Percentiles rank a stretch among this genome's conserved stretches.
phyloP scores from a whole-genome alignment of 208 protist species.

The Angomonas ambiguus region DNA sequence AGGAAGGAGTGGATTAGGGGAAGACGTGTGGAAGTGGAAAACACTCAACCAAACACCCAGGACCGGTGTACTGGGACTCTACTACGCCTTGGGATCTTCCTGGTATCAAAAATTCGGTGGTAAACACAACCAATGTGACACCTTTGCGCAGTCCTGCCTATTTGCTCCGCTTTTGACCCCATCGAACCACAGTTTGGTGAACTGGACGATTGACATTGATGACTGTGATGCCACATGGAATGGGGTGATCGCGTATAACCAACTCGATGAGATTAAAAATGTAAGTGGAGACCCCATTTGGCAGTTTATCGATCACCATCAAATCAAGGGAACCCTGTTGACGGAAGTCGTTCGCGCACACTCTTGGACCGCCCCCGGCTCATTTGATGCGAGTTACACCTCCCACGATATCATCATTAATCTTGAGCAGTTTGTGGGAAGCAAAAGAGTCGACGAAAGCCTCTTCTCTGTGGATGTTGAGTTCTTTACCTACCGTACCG shows the following conservation, averaged over 20 bases:
- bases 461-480: constrained; percentile 66
- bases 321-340: constrained; percentile 59
- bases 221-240: constrained; percentile 82
- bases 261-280: constrained; percentile 33
- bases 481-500: constrained; percentile 59
- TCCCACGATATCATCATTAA: constrained; percentile 59
- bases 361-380: constrained; percentile 52
- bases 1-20: constrained; percentile 42
- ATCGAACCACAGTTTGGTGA: constrained; percentile 20
- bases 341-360: constrained; percentile 61
- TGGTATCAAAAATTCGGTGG: constrained; percentile 89
- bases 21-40: constrained; percentile 71
- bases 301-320: constrained; percentile 38
- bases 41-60: constrained; percentile 33
- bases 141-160: constrained; percentile 61
- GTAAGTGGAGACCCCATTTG: constrained; percentile 41
- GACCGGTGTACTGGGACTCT: constrained; percentile 46
- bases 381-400: constrained; percentile 40
- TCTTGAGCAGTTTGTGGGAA: constrained; percentile 50
- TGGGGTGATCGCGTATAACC: constrained; percentile 56
- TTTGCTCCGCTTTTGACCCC: constrained; percentile 81
- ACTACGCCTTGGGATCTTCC: constrained; percentile 51
- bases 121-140: constrained; percentile 75
- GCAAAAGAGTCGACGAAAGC: constrained; percentile 25
- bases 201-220: constrained; percentile 71